These are phyloP conservation scores for Cyberlindnera xylosilytica DNA, from an alignment of 805 yeast species.

Conservation along the genomic window DNA sequence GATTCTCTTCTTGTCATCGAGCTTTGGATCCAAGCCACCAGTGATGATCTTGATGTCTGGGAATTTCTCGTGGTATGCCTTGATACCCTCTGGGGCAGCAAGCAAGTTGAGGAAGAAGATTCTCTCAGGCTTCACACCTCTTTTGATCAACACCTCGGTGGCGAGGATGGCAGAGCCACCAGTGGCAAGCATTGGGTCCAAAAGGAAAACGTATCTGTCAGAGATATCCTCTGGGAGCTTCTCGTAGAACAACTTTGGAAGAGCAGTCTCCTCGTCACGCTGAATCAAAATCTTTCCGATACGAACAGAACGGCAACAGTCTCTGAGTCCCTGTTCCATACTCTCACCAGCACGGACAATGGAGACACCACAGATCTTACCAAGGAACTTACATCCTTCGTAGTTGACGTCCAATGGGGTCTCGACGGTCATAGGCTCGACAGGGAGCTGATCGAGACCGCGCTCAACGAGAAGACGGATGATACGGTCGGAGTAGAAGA, in stretches of 20 bases:
- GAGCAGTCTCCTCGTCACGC: conserved; percentile 96
- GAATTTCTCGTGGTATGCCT: conserved; percentile 68
- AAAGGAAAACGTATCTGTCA: conserved; percentile 81
- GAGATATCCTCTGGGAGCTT: conserved; percentile 91
- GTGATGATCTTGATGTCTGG: conserved; percentile 89
- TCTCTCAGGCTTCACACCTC: conserved; percentile 86
- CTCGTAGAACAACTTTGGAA: conserved; percentile 87
- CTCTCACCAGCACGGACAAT: conserved; percentile 98
- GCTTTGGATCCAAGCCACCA: conserved; percentile 85
- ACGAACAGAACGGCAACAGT: conserved; percentile 93
- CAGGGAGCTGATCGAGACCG: conserved; percentile 92
- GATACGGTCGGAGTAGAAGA: conserved; percentile 92
- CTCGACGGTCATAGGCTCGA: conserved; percentile 58
- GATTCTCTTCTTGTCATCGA: conserved; percentile 82
- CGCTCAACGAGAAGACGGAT: conserved; percentile 92
- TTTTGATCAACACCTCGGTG: conserved; percentile 77
- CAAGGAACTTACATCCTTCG: conserved; percentile 77
- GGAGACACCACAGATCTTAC: conserved; percentile 96
- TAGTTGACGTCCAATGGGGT: conserved; percentile 76
- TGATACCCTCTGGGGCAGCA: conserved; percentile 93
- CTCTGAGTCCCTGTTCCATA: conserved; percentile 98
- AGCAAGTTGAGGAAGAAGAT: conserved; percentile 87
- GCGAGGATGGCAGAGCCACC: conserved; percentile 99
- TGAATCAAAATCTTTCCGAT: conserved; percentile 96
- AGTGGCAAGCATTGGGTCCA: conserved; percentile 98